Base-by-base conservation (phyloP, 2,329 filamentous ascomycete genomes). In the Colletotrichum tofieldiae region DNA sequence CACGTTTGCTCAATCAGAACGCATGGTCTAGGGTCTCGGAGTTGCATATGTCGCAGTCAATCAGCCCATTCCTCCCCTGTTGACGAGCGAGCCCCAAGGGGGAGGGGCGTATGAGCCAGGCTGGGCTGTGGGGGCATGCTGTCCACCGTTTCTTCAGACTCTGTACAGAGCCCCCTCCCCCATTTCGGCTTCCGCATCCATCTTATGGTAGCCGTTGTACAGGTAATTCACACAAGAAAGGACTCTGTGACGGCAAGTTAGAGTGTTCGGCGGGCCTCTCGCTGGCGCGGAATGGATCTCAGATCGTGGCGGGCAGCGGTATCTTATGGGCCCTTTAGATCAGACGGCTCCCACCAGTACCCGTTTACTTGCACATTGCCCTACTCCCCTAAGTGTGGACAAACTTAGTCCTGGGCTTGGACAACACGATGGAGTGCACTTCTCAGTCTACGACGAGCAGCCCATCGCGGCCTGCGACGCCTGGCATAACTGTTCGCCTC, bases 31-130 rank as follows among this genome's bases (percentile, higher is more conserved):
- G 65, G 65, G 45, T 69, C 47, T 55, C 62, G 41, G 23, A 45
- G 47, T 39, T 43, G 62, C 67, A 66, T 72, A 41, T 47, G 52
- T 55, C 54, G 51, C 60, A 56, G 66, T 39, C 23, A 49, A 72
- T 69, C 70, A 65, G 59, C 59, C 70, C 70, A 70, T 72, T 70
- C 39, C 47, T 62, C 41, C 29, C 59, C 60, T 65, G 51, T 65
- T 45, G 41, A 52, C 47, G 39, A 45, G 26, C 61, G 58, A 67
- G 39, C 29, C 39, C 47, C 26, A 9, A 58, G 20, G 37, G 26
- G n/a, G 16, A 18, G 35, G 49, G 52, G 65, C 43, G 52, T 51
- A 37, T n/a, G 55, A 41, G 26, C 23, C n/a, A n/a, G 54, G 26
- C 47, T 35, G 32, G 35, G 26, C 35, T 61, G 56, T 65, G 65